Percentiles rank a stretch among this genome's conserved stretches.
Conservation (phyloP, 2,329 filamentous ascomycete species). For the Talaromyces amestolkiae region DNA sequence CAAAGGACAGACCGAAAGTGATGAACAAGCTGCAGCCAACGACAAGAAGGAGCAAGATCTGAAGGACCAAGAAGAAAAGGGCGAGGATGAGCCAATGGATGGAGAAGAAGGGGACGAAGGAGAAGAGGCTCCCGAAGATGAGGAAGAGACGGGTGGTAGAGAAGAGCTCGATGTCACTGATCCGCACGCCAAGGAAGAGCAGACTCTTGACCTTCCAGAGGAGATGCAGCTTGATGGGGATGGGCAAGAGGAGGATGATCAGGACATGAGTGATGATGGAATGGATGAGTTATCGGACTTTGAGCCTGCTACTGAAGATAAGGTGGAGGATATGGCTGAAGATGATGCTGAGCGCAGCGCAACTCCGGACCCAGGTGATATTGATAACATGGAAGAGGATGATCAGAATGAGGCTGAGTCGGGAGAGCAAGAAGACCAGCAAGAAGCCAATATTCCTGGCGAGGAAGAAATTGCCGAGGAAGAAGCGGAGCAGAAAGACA, state of each 20-base stretch:
- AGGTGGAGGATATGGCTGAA: constrained; percentile 29
- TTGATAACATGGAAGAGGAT: constrained; percentile 35
- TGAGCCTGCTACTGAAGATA: constrained; percentile 38
- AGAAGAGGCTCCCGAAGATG: constrained; percentile 52
- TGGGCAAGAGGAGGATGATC: constrained; percentile 55
- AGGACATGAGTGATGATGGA: constrained; percentile 48
- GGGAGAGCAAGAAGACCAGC: constrained; percentile 27
- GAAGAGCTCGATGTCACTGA: constrained; percentile 65
- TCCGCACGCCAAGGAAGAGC: constrained; percentile 76
- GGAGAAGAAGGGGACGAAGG: constrained; percentile 58
- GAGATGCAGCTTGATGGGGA: constrained; percentile 80
- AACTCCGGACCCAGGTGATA: constrained; percentile 33
- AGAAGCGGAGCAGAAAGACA: constrained; percentile 53
- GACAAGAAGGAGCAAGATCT: constrained; percentile 54
- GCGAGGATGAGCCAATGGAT: constrained; percentile 53
- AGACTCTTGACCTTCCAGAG: constrained; percentile 79
- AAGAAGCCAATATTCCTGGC: constrained; percentile 46
- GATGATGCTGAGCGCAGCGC: constrained; percentile 31
- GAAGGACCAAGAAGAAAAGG: constrained; percentile 52
- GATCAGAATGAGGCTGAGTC: constrained; percentile 47
- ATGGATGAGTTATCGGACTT: constrained; percentile 49
- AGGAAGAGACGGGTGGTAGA: constrained; percentile 62
- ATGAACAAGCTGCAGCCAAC: constrained; percentile 63
- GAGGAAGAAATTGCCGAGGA: constrained; percentile 40
- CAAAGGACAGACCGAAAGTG: constrained; percentile 49